Conservation (phyloP, 2,329 filamentous ascomycete genomes). For the Grosmannia serpens region DNA sequence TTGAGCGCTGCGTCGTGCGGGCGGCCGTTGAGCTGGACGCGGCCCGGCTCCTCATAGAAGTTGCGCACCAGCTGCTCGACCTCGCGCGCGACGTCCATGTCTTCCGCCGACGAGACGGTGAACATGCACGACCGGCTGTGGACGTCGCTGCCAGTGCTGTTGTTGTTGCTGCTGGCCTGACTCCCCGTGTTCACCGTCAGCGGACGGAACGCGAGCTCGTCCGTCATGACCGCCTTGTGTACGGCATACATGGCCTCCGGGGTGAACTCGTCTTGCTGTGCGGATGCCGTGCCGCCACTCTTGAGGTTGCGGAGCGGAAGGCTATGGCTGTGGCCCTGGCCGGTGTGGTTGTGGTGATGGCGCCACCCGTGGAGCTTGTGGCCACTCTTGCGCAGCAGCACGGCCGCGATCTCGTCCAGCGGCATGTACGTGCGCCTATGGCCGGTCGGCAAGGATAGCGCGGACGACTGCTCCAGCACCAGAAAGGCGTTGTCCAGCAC, state of each 20-base stretch:
- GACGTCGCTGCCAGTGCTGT: conserved; percentile 3
- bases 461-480: conserved; percentile 18
- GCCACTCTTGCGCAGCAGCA: conserved; percentile 21
- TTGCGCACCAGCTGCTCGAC: conserved; percentile 42
- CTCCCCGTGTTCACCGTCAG: conserved; percentile 24
- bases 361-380: not conserved
- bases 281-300: conserved; percentile 4
- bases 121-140: conserved; percentile 45
- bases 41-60: conserved; percentile 31
- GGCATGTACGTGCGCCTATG: conserved; percentile 25
- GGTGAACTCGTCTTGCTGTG: conserved; percentile 24
- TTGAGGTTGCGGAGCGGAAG: conserved; percentile 2
- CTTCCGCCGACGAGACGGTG: conserved; percentile 45
- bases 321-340: not conserved
- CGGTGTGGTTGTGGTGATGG: not conserved
- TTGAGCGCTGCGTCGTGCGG: conserved; percentile 11
- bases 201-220: conserved; percentile 49
- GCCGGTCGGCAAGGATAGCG: not conserved
- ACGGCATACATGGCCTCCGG: conserved; percentile 54
- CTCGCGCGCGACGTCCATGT: conserved; percentile 38
- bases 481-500: conserved; percentile 34
- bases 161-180: conserved; percentile 13
- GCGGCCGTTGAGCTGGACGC: conserved; percentile 12
- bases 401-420: conserved; percentile 37
- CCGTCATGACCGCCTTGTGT: conserved; percentile 49